Conservation (phyloP, 345 rosid genomes). For the Citrus mangshanensis region DNA sequence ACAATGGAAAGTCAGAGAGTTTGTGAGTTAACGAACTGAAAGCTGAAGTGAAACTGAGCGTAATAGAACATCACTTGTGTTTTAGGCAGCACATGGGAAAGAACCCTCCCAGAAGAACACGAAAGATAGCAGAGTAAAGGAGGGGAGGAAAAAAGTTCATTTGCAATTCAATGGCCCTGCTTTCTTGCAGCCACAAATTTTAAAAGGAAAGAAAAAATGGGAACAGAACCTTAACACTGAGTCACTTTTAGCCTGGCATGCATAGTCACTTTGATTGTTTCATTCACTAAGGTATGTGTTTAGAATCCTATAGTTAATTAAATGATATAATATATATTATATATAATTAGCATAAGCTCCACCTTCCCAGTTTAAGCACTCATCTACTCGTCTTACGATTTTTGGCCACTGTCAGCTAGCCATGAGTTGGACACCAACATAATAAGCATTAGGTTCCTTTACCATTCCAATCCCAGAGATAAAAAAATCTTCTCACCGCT, state of each 20-base stretch:
- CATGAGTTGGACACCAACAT: slow-evolving; percentile 20
- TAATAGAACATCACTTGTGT: background rate
- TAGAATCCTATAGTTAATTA: background rate
- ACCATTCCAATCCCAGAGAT: background rate
- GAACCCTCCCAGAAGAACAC: background rate
- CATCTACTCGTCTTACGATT: background rate
- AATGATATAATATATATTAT: background rate
- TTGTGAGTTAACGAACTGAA: background rate
- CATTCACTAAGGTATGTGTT: background rate
- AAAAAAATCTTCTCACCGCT: background rate
- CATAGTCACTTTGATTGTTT: slow-evolving; percentile 1
- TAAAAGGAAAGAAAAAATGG: background rate
- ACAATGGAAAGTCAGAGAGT: background rate
- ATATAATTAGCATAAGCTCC: background rate
- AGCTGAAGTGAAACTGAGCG: background rate
- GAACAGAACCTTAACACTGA: background rate
- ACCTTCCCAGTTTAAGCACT: background rate
- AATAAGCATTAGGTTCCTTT: slow-evolving; percentile 17
- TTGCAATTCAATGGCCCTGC: slow-evolving; percentile 5
- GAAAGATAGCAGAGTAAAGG: background rate
- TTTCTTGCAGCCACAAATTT: background rate
- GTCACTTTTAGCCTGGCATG: slow-evolving; percentile 22
- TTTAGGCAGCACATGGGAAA: background rate
- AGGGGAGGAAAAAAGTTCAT: background rate
- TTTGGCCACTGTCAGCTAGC: background rate